Evolutionary conservation across 2,329 filamentous ascomycete genomes (phyloP).

Genomic region (Diaporthe australafricana): DNA sequence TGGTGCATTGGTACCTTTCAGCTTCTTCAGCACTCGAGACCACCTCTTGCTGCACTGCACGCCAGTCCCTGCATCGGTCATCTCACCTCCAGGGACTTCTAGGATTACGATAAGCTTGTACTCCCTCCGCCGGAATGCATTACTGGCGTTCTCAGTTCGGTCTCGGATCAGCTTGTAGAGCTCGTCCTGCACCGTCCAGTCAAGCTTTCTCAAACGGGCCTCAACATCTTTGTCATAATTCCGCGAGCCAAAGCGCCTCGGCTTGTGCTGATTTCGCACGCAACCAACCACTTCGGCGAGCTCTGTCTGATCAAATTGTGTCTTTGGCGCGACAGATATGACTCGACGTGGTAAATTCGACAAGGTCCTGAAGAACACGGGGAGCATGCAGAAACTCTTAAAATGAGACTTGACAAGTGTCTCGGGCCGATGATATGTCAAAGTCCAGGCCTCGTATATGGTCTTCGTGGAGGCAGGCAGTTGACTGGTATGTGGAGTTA

Average conservation of each 20-base stretch:
- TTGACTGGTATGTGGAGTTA: conserved; percentile 2
- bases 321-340: conserved; percentile 38
- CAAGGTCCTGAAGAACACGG: neutral
- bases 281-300: conserved; percentile 24
- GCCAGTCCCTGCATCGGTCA: conserved; percentile 35
- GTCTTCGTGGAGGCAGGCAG: conserved; percentile 11
- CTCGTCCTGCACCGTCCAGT: conserved; percentile 42
- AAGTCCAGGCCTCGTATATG: conserved; percentile 13
- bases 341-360: conserved; percentile 35
- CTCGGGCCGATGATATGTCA: conserved; percentile 3
- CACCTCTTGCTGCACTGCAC: neutral
- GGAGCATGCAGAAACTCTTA: neutral
- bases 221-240: conserved; percentile 37
- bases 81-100: conserved; percentile 37
- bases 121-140: conserved; percentile 37
- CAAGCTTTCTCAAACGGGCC: conserved; percentile 35
- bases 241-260: neutral
- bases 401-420: neutral
- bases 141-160: conserved; percentile 39
- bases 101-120: conserved; percentile 39
- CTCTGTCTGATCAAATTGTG: conserved; percentile 38
- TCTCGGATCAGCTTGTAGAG: conserved; percentile 40
- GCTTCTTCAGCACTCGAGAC: neutral
- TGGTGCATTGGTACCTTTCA: conserved; percentile 24
- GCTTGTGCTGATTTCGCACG: conserved; percentile 19